A percentile compares a stretch with the other conserved stretches of the same genome.
Evolutionary conservation across 2,329 filamentous ascomycete species (phyloP).

Genomic region (Cadophora gregata): DNA sequence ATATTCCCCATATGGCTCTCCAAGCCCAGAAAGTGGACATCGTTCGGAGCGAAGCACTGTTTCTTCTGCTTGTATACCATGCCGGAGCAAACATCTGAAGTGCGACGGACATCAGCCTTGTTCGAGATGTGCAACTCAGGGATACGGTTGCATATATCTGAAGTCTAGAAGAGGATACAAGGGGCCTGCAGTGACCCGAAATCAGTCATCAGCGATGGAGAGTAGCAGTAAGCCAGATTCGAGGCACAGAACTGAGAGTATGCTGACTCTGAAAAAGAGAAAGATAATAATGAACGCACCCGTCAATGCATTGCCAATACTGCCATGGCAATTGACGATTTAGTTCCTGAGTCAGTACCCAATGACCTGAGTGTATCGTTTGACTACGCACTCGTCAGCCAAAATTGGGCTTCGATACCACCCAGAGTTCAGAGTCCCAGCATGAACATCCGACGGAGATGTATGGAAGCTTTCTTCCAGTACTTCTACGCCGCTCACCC

Average conservation of each 20-base stretch:
- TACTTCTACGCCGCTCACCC: slow-evolving; percentile 35
- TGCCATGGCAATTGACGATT: not conserved
- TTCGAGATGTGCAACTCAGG: slow-evolving; percentile 64
- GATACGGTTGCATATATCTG: slow-evolving; percentile 72
- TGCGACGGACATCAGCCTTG: slow-evolving; percentile 75
- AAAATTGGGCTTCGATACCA: slow-evolving; percentile 7
- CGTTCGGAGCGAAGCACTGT: slow-evolving; percentile 3
- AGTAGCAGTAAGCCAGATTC: slow-evolving; percentile 17
- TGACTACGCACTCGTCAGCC: slow-evolving; percentile 5
- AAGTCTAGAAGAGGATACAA: slow-evolving; percentile 78
- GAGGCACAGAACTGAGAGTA: not conserved
- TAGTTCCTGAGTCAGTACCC: too few relatives aligned
- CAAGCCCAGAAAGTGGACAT: not conserved
- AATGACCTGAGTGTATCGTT: not conserved
- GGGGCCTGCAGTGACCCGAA: slow-evolving; percentile 60
- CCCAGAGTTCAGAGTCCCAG: not conserved
- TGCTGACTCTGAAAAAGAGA: slow-evolving; percentile 5
- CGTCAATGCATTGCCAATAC: not conserved
- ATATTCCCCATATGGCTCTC: not conserved
- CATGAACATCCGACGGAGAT: slow-evolving; percentile 33
- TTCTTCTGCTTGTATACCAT: slow-evolving; percentile 35
- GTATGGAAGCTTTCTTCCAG: slow-evolving; percentile 36
- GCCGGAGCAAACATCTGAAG: slow-evolving; percentile 66
- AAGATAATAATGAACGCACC: not conserved
- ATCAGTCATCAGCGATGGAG: slow-evolving; percentile 41